These are phyloP conservation scores for Wickerhamiella occidentalis DNA, from an alignment of 805 yeast genomes.

Conservation along the genomic window DNA sequence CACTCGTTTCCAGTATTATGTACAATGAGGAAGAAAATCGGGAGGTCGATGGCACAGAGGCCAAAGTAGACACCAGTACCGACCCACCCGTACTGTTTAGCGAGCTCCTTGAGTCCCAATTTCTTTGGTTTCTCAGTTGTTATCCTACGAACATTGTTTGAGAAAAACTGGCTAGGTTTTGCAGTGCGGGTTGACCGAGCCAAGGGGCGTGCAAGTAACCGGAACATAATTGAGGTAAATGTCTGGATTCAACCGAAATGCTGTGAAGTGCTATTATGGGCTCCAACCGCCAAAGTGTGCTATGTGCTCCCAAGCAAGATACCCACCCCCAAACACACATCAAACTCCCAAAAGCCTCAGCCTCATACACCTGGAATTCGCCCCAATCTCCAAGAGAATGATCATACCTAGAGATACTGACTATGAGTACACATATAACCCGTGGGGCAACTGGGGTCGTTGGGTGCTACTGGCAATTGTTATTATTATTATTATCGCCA, in stretches of 20 bases:
- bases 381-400: neutral
- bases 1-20: constrained; percentile 80
- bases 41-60: constrained; percentile 65
- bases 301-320: neutral
- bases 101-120: constrained; percentile 40
- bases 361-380: too few species aligned
- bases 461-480: constrained; percentile 9
- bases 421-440: neutral
- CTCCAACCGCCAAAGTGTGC: neutral
- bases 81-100: constrained; percentile 81
- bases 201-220: neutral
- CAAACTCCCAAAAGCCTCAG: neutral
- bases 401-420: neutral
- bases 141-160: neutral
- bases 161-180: neutral
- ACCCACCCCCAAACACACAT: neutral
- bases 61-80: constrained; percentile 77
- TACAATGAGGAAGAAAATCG: constrained; percentile 68
- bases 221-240: neutral
- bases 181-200: neutral
- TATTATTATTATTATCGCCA: constrained; percentile 2
- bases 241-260: neutral
- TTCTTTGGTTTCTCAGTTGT: constrained; percentile 11
- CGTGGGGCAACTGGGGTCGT: constrained; percentile 10
- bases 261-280: neutral